A percentile compares a stretch with the other conserved stretches of the same genome.
Conservation (phyloP, 2,329 filamentous ascomycete genomes). For the Paecilomyces dactylethromorphus region DNA sequence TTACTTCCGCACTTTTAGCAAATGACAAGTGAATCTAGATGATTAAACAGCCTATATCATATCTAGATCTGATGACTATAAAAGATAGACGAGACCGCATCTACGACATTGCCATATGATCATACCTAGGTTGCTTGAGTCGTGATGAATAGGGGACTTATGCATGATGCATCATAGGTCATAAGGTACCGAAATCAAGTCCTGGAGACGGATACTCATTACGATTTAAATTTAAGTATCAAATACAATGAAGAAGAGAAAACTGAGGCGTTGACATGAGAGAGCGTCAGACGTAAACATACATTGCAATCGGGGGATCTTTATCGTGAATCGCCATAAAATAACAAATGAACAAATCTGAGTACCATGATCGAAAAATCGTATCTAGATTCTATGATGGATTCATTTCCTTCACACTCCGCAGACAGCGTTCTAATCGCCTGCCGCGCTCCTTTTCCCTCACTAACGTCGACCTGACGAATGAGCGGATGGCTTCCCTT, state of each 20-base stretch:
- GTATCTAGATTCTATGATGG: background rate
- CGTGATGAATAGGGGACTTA: background rate
- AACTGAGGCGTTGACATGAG: background rate
- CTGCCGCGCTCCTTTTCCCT: constrained; percentile 73
- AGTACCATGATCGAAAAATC: background rate
- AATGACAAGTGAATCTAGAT: too few species aligned
- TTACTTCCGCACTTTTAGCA: too few species aligned
- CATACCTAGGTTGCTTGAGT: background rate
- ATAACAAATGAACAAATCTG: background rate
- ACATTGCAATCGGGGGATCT: background rate
- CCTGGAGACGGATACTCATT: background rate
- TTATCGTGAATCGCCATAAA: background rate
- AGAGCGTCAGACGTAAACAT: background rate
- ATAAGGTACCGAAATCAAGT: background rate
- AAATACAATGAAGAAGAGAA: background rate
- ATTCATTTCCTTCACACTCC: constrained; percentile 44
- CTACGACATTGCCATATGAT: too few species aligned
- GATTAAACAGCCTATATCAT: too few species aligned
- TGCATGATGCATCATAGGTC: too few species aligned
- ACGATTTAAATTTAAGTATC: background rate
- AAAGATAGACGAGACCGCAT: too few species aligned
- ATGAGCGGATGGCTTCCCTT: constrained; percentile 63
- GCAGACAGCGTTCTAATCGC: constrained; percentile 71
- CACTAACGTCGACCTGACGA: constrained; percentile 73
- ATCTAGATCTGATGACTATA: too few species aligned